A percentile compares a stretch with the other conserved stretches of the same genome.
Conservation (phyloP, 169 alveolate species). For the Plasmodium knowlesi region DNA sequence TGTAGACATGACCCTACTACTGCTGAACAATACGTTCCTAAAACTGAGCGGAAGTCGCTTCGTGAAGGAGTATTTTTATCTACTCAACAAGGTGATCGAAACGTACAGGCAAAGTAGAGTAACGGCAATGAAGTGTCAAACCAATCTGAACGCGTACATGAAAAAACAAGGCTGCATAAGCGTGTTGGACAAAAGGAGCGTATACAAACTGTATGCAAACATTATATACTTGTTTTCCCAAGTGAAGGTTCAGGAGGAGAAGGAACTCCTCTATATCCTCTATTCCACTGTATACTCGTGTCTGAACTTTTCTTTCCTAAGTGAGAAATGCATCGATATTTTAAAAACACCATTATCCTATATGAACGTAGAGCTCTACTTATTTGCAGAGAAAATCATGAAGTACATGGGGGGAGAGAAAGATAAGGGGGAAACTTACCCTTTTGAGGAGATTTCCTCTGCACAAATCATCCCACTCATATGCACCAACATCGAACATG, state of each 20-base stretch:
- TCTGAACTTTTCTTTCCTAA: constrained; percentile 16
- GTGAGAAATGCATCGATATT: constrained; percentile 19
- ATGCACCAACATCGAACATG: constrained; percentile 37
- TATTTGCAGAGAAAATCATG: constrained; percentile 53
- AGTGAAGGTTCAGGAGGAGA: constrained; percentile 19
- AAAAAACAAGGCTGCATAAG: neutral
- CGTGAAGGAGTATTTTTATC: constrained; percentile 36
- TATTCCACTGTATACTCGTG: constrained; percentile 65
- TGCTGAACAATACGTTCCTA: constrained; percentile 53
- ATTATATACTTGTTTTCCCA: constrained; percentile 41
- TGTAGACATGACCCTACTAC: constrained; percentile 19
- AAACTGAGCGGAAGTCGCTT: constrained; percentile 13
- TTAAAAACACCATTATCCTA: constrained; percentile 45
- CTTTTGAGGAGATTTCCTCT: constrained; percentile 3
- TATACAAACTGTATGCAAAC: constrained; percentile 66
- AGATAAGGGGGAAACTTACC: neutral
- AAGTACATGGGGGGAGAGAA: constrained; percentile 7
- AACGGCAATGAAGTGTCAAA: constrained; percentile 53
- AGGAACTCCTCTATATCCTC: constrained; percentile 31
- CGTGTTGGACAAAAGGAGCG: constrained; percentile 37
- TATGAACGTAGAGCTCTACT: constrained; percentile 68
- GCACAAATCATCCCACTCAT: constrained; percentile 24
- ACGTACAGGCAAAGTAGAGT: constrained; percentile 17
- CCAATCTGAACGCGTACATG: constrained; percentile 28
- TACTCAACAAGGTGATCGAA: constrained; percentile 45